These are phyloP conservation scores for Lathyrus tuberosus DNA, from an alignment of 306 rosid genomes.

Conservation along the genomic window DNA sequence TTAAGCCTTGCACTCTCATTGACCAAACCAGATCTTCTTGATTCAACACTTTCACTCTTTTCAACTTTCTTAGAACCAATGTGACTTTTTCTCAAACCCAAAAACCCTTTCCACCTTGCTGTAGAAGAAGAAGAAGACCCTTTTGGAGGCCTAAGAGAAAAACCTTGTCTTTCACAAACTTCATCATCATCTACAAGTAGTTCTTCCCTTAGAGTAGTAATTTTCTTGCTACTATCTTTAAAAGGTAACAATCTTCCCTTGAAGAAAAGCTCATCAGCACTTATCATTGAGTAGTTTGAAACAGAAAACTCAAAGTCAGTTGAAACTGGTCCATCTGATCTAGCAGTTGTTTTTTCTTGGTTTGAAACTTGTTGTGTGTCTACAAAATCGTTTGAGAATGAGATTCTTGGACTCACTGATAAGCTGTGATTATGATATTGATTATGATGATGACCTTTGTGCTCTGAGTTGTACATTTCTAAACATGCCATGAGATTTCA, in stretches of 20 bases:
- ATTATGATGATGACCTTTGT: constrained; percentile 44
- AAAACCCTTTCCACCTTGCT: constrained; percentile 75
- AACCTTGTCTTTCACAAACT: constrained; percentile 27
- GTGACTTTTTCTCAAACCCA: constrained; percentile 73
- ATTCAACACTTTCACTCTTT: constrained; percentile 43
- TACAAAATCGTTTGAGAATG: constrained; percentile 85
- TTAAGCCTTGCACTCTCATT: constrained; percentile 45
- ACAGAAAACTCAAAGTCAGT: constrained; percentile 85
- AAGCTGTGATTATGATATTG: constrained; percentile 34
- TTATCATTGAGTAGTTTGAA: constrained; percentile 69
- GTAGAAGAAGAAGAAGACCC: constrained; percentile 56
- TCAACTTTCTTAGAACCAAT: constrained; percentile 69
- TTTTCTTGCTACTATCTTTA: constrained; percentile 52
- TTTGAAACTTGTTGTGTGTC: constrained; percentile 59
- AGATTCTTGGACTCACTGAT: constrained; percentile 84
- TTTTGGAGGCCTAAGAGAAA: constrained; percentile 64
- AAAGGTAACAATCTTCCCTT: constrained; percentile 81
- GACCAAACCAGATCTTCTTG: constrained; percentile 44
- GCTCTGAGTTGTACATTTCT: constrained; percentile 81
- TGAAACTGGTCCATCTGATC: constrained; percentile 54
- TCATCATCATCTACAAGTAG: constrained; percentile 56
- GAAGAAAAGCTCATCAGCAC: constrained; percentile 91
- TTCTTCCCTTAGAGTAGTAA: constrained; percentile 82
- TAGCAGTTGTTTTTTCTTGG: constrained; percentile 52
- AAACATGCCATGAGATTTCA: constrained; percentile 79